Conservation (phyloP, 192 early-diverging fungal genomes). For the Dissophora globulifera region DNA sequence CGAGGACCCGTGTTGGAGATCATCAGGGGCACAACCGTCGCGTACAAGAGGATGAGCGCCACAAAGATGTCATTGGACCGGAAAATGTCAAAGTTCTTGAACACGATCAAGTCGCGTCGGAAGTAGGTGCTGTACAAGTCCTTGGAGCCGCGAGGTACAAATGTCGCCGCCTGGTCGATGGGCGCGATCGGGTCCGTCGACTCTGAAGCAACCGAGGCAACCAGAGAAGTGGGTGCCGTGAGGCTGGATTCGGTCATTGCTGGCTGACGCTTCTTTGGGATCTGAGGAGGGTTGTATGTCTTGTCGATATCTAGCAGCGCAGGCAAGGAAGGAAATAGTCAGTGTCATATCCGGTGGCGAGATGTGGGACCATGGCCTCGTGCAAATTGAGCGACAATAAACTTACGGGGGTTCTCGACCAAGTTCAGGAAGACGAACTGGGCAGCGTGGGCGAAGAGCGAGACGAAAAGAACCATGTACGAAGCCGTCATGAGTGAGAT, state of each 20-base stretch:
- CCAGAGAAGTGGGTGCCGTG: not conserved
- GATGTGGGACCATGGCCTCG: too few species aligned
- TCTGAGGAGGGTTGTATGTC: constrained; percentile 64
- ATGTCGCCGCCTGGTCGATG: constrained; percentile 21
- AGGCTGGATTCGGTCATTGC: not conserved
- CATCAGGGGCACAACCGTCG: constrained; percentile 72
- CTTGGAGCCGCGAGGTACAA: constrained; percentile 51
- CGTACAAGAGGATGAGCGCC: constrained; percentile 78
- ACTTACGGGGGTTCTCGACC: constrained; percentile 92
- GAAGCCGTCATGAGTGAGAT: constrained; percentile 90
- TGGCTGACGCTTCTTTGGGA: constrained; percentile 42
- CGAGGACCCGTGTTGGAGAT: constrained; percentile 52
- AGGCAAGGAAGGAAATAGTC: too few species aligned
- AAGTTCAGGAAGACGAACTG: constrained; percentile 91
- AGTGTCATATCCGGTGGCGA: too few species aligned
- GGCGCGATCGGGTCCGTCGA: constrained; percentile 15
- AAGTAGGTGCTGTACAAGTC: constrained; percentile 80
- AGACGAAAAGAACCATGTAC: constrained; percentile 91
- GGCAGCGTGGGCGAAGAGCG: constrained; percentile 85
- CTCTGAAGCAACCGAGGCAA: constrained; percentile 1
- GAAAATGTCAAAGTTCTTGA: constrained; percentile 93
- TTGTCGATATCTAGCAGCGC: constrained; percentile 65
- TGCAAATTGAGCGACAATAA: too few species aligned
- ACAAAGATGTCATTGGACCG: constrained; percentile 87
- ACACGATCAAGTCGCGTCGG: constrained; percentile 85